Percentiles rank a stretch among this genome's conserved stretches.
These are phyloP conservation scores for Exserohilum rostratum DNA, from an alignment of 2,329 filamentous ascomycete species.

Conservation along the genomic window DNA sequence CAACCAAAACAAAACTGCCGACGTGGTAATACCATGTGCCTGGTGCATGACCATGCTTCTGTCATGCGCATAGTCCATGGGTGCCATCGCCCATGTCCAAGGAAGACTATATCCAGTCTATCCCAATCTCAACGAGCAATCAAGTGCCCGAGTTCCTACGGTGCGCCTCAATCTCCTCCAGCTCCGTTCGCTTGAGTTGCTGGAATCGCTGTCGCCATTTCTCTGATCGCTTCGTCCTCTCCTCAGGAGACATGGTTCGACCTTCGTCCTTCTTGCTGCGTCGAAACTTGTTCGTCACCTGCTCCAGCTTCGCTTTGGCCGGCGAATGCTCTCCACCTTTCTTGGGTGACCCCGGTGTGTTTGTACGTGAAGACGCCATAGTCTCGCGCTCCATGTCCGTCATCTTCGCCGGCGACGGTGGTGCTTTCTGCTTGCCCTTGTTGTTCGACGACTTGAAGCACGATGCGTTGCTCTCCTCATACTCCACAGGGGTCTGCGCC, in stretches of 20 bases:
- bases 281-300: slow-evolving; percentile 53
- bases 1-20: not conserved
- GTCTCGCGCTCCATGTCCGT: slow-evolving; percentile 19
- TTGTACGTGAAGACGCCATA: slow-evolving; percentile 32
- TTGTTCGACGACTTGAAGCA: slow-evolving; percentile 39
- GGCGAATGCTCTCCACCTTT: slow-evolving; percentile 50
- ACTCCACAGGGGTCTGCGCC: slow-evolving; percentile 10
- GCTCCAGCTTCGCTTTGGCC: slow-evolving; percentile 55
- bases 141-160: slow-evolving; percentile 16
- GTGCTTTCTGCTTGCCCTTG: slow-evolving; percentile 42
- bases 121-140: not conserved
- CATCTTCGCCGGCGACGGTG: slow-evolving; percentile 32
- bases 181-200: slow-evolving; percentile 39
- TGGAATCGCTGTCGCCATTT: slow-evolving; percentile 48
- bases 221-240: slow-evolving; percentile 43
- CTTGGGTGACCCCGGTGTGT: slow-evolving; percentile 40
- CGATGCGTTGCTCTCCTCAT: slow-evolving; percentile 31
- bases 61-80: not conserved
- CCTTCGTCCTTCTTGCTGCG: slow-evolving; percentile 48
- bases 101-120: not conserved
- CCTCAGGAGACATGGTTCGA: slow-evolving; percentile 44
- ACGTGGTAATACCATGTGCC: not conserved
- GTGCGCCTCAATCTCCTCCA: slow-evolving; percentile 36
- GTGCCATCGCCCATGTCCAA: slow-evolving; percentile 2
- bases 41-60: not conserved